Conservation (phyloP, 2,329 filamentous ascomycete species). For the Penicillium sp. region DNA sequence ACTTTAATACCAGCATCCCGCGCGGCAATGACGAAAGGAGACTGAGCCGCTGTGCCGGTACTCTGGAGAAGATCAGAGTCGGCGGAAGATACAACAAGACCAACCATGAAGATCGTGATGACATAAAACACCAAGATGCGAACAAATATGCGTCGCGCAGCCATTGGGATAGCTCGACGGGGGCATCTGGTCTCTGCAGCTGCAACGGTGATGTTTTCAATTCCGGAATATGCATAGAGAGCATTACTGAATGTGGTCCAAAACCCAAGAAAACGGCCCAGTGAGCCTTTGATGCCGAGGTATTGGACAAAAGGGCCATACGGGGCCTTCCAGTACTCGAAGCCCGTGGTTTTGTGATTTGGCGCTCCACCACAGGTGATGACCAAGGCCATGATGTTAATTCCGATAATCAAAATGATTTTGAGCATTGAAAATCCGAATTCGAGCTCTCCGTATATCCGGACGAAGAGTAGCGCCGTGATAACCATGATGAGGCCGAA, state of each 20-base stretch:
- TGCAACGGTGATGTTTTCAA: conserved; percentile 53
- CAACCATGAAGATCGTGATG: conserved; percentile 57
- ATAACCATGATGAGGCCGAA: conserved; percentile 44
- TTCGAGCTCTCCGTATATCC: conserved; percentile 57
- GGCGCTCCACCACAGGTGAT: conserved; percentile 49
- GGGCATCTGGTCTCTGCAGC: conserved; percentile 57
- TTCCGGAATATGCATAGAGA: conserved; percentile 44
- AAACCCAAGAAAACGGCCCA: conserved; percentile 49
- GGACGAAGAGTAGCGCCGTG: conserved; percentile 42
- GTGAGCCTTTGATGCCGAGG: conserved; percentile 47
- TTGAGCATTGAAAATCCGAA: conserved; percentile 59
- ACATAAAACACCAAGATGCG: conserved; percentile 60
- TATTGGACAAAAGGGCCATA: conserved; percentile 45
- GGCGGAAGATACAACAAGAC: conserved; percentile 48
- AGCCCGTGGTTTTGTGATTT: conserved; percentile 39
- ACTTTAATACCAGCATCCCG: conserved; percentile 45
- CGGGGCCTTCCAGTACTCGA: conserved; percentile 50
- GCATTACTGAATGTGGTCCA: conserved; percentile 39
- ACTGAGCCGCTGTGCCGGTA: conserved; percentile 51
- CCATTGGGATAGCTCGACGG: conserved; percentile 56
- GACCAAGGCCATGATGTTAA: conserved; percentile 61
- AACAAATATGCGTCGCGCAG: conserved; percentile 57
- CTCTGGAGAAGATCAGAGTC: conserved; percentile 52
- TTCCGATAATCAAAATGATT: conserved; percentile 62
- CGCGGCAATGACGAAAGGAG: conserved; percentile 49